phyloP scores from a whole-genome alignment of 2,329 filamentous ascomycete species.

The Botrytis aclada region DNA sequence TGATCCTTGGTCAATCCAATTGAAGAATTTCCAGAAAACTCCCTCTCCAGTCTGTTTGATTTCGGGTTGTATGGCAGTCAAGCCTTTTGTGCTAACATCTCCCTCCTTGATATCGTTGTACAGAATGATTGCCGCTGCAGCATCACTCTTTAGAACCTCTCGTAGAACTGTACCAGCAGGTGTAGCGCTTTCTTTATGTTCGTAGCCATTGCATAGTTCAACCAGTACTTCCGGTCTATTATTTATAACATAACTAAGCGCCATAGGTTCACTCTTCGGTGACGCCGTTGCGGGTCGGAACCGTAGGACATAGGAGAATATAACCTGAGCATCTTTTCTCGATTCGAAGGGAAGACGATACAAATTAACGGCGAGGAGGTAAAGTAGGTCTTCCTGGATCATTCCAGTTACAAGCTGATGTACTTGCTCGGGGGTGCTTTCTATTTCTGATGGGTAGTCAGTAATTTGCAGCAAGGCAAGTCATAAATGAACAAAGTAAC shows the following conservation, averaged over 20 bases:
- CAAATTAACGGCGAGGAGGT: constrained; percentile 76
- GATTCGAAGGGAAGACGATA: constrained; percentile 90
- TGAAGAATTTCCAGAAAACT: constrained; percentile 95
- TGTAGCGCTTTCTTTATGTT: constrained; percentile 85
- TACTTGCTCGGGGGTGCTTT: constrained; percentile 83
- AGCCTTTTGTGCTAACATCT: constrained; percentile 66
- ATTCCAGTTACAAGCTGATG: constrained; percentile 80
- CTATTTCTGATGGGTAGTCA: constrained; percentile 61
- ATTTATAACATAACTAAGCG: constrained; percentile 84
- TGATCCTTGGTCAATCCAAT: constrained; percentile 93
- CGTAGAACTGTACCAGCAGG: constrained; percentile 85
- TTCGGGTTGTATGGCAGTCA: constrained; percentile 74
- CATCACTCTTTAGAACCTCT: constrained; percentile 86
- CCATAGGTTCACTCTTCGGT: constrained; percentile 71
- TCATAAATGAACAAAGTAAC: constrained; percentile 1
- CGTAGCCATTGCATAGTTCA: constrained; percentile 84
- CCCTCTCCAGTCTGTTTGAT: constrained; percentile 73
- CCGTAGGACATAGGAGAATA: constrained; percentile 91
- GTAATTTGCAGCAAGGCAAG: not conserved
- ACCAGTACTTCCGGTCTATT: constrained; percentile 83
- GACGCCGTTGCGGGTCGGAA: constrained; percentile 72
- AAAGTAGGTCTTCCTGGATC: constrained; percentile 86
- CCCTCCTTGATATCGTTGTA: constrained; percentile 80
- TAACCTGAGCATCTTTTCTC: constrained; percentile 90
- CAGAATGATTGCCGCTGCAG: constrained; percentile 83